Evolutionary conservation across 1,284 basidiomycete genomes (phyloP), one percentile per base, ranked within the genome.

Genomic region (Austroboletus novae-zelandiae): DNA sequence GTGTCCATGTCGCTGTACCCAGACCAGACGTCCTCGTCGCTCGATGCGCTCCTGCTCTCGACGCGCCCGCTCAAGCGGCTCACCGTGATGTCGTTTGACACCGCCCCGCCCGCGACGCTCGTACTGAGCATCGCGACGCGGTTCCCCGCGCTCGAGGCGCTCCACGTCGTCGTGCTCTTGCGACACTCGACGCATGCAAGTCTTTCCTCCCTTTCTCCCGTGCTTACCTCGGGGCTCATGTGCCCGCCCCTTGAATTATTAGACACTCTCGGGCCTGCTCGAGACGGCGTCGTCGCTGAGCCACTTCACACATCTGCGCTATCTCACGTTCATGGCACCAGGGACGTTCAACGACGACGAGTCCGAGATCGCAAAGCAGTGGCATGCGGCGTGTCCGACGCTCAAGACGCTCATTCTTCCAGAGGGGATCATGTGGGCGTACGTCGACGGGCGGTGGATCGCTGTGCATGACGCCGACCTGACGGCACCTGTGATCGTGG

Each of bases 51-150:
- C 10, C 56, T 60, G 8, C 60, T 70, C 36, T 71, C 75, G 5
- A 63, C 73, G 0, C 59, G 54, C 11, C 67, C 74, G 0, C 61
- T 84, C 46, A 69, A 66, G 45, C 71, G 78, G 55, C 65, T 84
- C 35, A 84, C 79, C 20, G 68, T 84, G 32, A 79, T 84, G 68
- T 77, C 77, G 30, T 78, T 84, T 37, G 81, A 82, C 54, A 54
- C 66, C 6, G 72, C 69, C 0, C 36, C 62, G 0, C 78, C 77
- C 8, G 60, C 67, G 1, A 64, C 68, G 40, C 65, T 84, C 43
- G 63, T 84, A 23, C 55, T 66, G 4, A 74, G 77, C 46, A 69
- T 84, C 7, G 70, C 77, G 4, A 54, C 59, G 40, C 70, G 77
- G 13, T 67, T 83, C 6, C 74, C 77, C 0, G 49, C 68, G 29